phyloP scores from a whole-genome alignment of 208 protist genomes.

The Leishmania gerbilli region DNA sequence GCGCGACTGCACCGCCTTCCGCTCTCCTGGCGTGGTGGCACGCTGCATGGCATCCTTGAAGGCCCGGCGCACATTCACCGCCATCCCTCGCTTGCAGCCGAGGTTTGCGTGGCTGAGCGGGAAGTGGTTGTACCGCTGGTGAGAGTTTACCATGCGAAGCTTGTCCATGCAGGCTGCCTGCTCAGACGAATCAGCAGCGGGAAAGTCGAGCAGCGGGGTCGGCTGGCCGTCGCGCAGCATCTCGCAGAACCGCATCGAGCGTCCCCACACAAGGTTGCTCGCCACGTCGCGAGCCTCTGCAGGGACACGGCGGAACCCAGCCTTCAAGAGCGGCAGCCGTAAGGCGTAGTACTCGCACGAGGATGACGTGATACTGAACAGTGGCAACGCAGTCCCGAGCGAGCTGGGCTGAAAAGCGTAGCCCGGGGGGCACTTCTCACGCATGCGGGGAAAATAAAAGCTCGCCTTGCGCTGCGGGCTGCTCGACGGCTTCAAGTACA shows the following conservation, averaged over 20 bases:
- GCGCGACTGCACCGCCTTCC: slow-evolving; percentile 1
- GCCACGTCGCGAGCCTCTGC: slow-evolving; percentile 25
- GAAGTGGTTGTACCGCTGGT: slow-evolving; percentile 90
- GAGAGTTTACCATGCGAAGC: slow-evolving; percentile 19
- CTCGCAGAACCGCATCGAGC: slow-evolving; percentile 56
- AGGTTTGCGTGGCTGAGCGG: slow-evolving; percentile 77
- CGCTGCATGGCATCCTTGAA: slow-evolving; percentile 5
- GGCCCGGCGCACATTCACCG: slow-evolving; percentile 42
- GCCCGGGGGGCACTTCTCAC: slow-evolving; percentile 25
- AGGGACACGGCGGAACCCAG: slow-evolving; percentile 74
- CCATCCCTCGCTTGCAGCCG: slow-evolving; percentile 87
- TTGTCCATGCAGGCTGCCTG: slow-evolving; percentile 15
- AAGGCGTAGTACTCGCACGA: slow-evolving; percentile 96
- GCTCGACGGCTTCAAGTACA: slow-evolving; percentile 76
- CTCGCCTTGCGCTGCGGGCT: slow-evolving; percentile 68
- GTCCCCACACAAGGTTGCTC: slow-evolving; percentile 78
- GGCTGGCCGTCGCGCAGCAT: slow-evolving; percentile 9
- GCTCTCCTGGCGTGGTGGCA: slow-evolving; percentile 5
- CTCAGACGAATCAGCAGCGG: slow-evolving; percentile 9
- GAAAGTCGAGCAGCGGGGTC: slow-evolving; percentile 1
- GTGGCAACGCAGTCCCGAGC: slow-evolving; percentile 62
- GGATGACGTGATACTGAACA: slow-evolving; percentile 77
- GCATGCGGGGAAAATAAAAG: slow-evolving; percentile 83
- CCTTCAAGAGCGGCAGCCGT: slow-evolving; percentile 89
- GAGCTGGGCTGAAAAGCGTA: slow-evolving; percentile 34